phyloP scores from a whole-genome alignment of 2,329 filamentous ascomycete species.

The Aspergillus arachidicola region DNA sequence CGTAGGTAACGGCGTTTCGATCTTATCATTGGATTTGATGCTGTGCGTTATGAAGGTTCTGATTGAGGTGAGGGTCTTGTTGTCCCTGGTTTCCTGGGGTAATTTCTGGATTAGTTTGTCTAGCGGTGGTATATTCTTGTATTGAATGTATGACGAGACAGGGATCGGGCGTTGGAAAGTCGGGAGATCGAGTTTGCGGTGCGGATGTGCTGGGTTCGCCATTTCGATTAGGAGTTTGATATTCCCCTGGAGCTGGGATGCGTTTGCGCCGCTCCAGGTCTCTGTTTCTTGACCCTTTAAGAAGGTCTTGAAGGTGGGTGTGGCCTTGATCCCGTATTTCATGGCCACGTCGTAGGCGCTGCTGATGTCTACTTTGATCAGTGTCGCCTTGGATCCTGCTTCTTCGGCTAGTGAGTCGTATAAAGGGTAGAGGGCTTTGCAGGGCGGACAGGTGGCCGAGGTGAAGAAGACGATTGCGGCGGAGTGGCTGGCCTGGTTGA shows the following conservation, averaged over 20 bases:
- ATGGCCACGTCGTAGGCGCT: conserved; percentile 64
- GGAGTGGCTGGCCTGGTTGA: conserved; percentile 63
- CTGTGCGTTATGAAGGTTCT: conserved; percentile 66
- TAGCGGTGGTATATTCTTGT: conserved; percentile 77
- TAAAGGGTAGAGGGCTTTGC: conserved; percentile 77
- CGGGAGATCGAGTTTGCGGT: conserved; percentile 71
- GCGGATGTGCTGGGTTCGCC: conserved; percentile 74
- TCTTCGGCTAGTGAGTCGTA: conserved; percentile 81
- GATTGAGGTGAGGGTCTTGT: conserved; percentile 64
- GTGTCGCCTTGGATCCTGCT: conserved; percentile 64
- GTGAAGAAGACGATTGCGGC: conserved; percentile 91
- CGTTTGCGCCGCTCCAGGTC: conserved; percentile 78
- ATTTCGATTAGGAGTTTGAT: conserved; percentile 74
- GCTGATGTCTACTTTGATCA: conserved; percentile 83
- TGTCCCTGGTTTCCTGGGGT: conserved; percentile 56
- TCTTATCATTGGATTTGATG: conserved; percentile 46
- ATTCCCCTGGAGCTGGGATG: conserved; percentile 67
- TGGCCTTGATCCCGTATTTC: conserved; percentile 71
- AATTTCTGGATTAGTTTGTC: conserved; percentile 81
- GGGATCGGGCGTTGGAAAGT: conserved; percentile 65
- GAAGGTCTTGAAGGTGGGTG: conserved; percentile 88
- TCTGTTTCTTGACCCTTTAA: conserved; percentile 74
- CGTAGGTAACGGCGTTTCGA: conserved; percentile 69
- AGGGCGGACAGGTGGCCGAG: conserved; percentile 81
- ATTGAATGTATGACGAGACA: conserved; percentile 65